These are phyloP conservation scores for Fusarium cyanostomum DNA, from an alignment of 2,329 filamentous ascomycete genomes.

Conservation along the genomic window DNA sequence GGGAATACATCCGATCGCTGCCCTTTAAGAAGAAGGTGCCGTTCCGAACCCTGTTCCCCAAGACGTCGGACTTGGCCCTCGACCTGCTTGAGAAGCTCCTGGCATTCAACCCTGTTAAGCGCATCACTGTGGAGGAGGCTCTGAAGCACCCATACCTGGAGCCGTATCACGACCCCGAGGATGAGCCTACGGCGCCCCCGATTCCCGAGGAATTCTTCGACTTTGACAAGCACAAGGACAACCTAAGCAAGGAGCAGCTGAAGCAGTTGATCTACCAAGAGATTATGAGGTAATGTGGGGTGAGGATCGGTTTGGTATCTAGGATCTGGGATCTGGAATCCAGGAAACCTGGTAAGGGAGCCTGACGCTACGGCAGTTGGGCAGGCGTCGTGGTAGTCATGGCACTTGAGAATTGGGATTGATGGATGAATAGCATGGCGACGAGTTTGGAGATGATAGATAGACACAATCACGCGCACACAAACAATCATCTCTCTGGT, in stretches of 20 bases:
- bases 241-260: constrained; percentile 95
- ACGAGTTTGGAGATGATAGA: constrained; percentile 33
- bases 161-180: constrained; percentile 98
- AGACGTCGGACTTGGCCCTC: constrained; percentile 96
- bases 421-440: constrained; percentile 18
- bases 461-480: constrained; percentile 32
- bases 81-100: constrained; percentile 95
- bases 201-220: constrained; percentile 99
- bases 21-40: constrained; percentile 99
- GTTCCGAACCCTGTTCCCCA: constrained; percentile 96
- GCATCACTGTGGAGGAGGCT: constrained; percentile 97
- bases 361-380: background rate
- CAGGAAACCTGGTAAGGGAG: background rate
- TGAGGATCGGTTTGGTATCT: constrained; percentile 4
- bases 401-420: constrained; percentile 16
- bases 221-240: constrained; percentile 99
- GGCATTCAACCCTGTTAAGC: constrained; percentile 98
- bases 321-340: constrained; percentile 27
- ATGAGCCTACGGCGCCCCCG: constrained; percentile 94
- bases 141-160: constrained; percentile 98
- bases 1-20: constrained; percentile 97
- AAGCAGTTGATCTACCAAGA: constrained; percentile 98
- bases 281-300: constrained; percentile 72
- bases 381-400: constrained; percentile 10
- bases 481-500: constrained; percentile 20